A percentile compares a stretch with the other conserved stretches of the same genome.
phyloP scores from a whole-genome alignment of 73 alveolate species.

The Stentor roeselii region DNA sequence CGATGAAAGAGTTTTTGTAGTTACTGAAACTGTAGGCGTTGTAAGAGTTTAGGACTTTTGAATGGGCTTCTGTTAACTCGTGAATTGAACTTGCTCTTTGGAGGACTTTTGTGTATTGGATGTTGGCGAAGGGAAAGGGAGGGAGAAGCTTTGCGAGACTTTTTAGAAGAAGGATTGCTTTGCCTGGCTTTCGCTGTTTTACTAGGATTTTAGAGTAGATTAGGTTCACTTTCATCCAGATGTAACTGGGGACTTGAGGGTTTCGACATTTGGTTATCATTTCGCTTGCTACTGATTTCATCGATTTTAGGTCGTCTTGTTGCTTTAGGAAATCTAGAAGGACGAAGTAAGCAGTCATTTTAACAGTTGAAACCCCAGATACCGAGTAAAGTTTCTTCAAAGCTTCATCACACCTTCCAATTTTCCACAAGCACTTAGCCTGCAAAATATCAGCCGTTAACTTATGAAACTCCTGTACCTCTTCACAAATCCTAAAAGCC shows the following conservation, averaged over 20 bases:
- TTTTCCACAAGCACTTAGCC: not conserved
- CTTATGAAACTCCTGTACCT: not conserved
- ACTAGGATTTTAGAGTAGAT: not conserved
- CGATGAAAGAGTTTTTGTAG: slow-evolving; percentile 11
- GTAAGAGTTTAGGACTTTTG: not conserved
- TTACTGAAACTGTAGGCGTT: not conserved
- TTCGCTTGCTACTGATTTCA: not conserved
- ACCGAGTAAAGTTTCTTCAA: not conserved
- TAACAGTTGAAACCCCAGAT: not conserved
- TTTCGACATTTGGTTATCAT: not conserved
- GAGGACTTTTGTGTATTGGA: not conserved
- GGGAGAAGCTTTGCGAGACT: slow-evolving; percentile 12
- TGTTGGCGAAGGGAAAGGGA: not conserved
- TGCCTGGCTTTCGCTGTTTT: not conserved
- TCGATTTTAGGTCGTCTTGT: not conserved
- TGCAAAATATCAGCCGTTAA: slow-evolving; percentile 5
- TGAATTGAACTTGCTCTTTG: not conserved
- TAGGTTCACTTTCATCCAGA: not conserved
- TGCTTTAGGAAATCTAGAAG: not conserved
- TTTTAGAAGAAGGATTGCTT: slow-evolving; percentile 5
- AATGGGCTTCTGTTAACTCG: not conserved
- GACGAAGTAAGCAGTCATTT: not conserved
- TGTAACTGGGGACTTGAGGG: not conserved
- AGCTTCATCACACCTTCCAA: not conserved
- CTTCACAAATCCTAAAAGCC: not conserved